A percentile compares a stretch with the other conserved stretches of the same genome.
phyloP scores from a whole-genome alignment of 192 early-diverging fungal species.

The Coemansia reversa region DNA sequence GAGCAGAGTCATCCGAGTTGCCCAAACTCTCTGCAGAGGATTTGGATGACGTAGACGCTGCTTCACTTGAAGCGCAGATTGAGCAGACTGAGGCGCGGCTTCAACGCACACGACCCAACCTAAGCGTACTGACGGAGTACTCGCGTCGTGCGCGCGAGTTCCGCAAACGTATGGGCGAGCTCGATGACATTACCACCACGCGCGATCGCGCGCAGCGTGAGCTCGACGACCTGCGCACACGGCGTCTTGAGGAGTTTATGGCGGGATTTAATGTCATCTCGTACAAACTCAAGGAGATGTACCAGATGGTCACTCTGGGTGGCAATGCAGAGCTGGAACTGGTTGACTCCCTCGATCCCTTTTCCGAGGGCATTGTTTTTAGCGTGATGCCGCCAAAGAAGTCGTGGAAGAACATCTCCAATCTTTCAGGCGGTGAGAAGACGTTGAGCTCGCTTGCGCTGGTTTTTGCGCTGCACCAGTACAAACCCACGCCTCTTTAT shows the following conservation, averaged over 20 bases:
- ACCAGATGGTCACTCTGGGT: conserved; percentile 98
- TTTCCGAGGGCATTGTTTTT: conserved; percentile 98
- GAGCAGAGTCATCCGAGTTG: conserved; percentile 36
- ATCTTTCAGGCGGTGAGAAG: conserved; percentile 99
- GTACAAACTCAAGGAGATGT: conserved; percentile 97
- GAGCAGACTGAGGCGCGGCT: conserved; percentile 67
- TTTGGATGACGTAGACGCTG: conserved; percentile 63
- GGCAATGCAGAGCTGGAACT: conserved; percentile 98
- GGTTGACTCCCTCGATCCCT: conserved; percentile 94
- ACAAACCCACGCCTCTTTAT: conserved; percentile 98
- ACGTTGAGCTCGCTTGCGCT: conserved; percentile 97
- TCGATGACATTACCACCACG: conserved; percentile 69
- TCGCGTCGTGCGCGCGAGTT: conserved; percentile 75
- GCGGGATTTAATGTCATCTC: conserved; percentile 91
- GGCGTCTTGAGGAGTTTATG: conserved; percentile 92
- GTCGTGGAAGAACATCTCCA: conserved; percentile 99
- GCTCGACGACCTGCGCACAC: conserved; percentile 75
- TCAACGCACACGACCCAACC: conserved; percentile 66
- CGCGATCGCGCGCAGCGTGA: conserved; percentile 73
- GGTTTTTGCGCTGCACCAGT: conserved; percentile 98
- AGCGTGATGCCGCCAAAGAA: conserved; percentile 99
- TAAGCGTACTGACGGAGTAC: conserved; percentile 88
- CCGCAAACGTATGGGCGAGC: conserved; percentile 64
- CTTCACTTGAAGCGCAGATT: conserved; percentile 69
- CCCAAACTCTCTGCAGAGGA: conserved; percentile 61